A percentile compares a stretch with the other conserved stretches of the same genome.
Conservation (phyloP, 805 yeast species). For the Saturnispora ahearnii region DNA sequence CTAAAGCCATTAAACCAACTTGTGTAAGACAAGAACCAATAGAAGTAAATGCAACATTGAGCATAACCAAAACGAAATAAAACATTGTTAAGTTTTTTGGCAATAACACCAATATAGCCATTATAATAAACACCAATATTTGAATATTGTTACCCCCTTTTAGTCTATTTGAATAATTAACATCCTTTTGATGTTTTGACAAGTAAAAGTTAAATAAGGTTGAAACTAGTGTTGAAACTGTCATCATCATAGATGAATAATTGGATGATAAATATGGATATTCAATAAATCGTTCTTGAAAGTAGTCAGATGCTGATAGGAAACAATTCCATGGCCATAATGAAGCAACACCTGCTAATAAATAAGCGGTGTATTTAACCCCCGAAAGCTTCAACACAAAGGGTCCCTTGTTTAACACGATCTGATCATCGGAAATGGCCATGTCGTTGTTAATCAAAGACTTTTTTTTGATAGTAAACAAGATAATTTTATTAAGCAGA, state of each 20-base stretch:
- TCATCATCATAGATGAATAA: constrained; percentile 83
- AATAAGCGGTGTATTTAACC: constrained; percentile 49
- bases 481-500: not conserved
- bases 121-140: constrained; percentile 43
- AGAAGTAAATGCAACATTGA: constrained; percentile 55
- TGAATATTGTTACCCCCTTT: constrained; percentile 52
- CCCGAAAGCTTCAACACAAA: constrained; percentile 12
- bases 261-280: constrained; percentile 42
- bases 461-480: not conserved
- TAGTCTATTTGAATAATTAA: constrained; percentile 49
- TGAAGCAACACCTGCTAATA: constrained; percentile 64
- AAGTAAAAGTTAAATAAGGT: constrained; percentile 50
- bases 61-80: constrained; percentile 49
- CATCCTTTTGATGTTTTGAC: constrained; percentile 56
- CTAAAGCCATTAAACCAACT: constrained; percentile 84
- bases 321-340: constrained; percentile 98
- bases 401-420: not conserved
- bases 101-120: constrained; percentile 44
- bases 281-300: constrained; percentile 49
- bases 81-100: constrained; percentile 25
- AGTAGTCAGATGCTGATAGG: constrained; percentile 76
- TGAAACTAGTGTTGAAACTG: constrained; percentile 65
- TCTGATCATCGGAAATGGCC: constrained; percentile 1
- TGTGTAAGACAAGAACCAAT: constrained; percentile 77
- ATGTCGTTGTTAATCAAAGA: not conserved